These are phyloP conservation scores for Pachysandra terminalis DNA, from an alignment of 164 flowering plant genomes.

Conservation along the genomic window DNA sequence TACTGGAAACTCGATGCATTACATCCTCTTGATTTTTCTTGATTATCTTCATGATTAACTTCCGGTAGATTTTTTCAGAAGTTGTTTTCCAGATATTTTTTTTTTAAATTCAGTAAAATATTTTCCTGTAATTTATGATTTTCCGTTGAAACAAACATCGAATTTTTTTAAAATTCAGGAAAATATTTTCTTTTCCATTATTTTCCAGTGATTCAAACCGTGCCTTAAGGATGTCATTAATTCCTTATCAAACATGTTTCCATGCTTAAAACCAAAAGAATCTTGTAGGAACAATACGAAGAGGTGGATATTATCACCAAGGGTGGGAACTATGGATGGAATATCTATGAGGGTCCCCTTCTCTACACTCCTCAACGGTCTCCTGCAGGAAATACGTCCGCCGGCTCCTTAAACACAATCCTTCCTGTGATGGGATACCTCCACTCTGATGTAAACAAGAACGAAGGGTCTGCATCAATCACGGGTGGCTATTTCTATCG, in stretches of 20 bases:
- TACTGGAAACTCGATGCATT: too few species aligned
- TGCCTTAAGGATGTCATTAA: neutral
- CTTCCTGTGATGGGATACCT: slow-evolving; percentile 28
- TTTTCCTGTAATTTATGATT: too few species aligned
- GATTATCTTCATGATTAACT: neutral
- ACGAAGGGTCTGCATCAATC: slow-evolving; percentile 48
- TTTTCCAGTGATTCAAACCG: too few species aligned
- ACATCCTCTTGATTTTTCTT: neutral
- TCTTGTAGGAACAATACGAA: slow-evolving; percentile 44
- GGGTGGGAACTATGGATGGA: slow-evolving; percentile 44
- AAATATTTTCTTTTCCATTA: too few species aligned
- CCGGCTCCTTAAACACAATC: too few species aligned
- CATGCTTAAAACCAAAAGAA: neutral
- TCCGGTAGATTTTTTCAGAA: too few species aligned
- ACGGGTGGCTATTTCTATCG: slow-evolving; percentile 46
- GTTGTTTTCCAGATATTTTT: neutral
- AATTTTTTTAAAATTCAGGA: too few species aligned
- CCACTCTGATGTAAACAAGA: slow-evolving; percentile 38
- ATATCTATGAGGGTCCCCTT: slow-evolving; percentile 27
- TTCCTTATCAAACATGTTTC: neutral
- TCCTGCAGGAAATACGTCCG: neutral
- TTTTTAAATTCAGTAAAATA: neutral
- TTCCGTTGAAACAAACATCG: too few species aligned
- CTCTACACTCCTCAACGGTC: slow-evolving; percentile 7
- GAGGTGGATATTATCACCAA: slow-evolving; percentile 53